Evolutionary conservation across 2,329 filamentous ascomycete genomes (phyloP).

Genomic region (Talaromyces sp.): DNA sequence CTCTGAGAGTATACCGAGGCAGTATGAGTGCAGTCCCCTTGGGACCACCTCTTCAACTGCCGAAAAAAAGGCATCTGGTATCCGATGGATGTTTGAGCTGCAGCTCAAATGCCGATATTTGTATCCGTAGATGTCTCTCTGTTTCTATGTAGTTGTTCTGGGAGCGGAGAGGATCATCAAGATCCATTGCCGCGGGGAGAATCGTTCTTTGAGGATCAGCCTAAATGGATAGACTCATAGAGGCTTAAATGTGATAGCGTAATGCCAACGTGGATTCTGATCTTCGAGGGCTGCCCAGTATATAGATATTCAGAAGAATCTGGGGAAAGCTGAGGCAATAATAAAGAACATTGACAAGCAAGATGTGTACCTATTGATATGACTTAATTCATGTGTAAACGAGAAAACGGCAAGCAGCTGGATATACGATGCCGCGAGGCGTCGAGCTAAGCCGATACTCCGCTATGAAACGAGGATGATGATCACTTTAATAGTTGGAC

Average conservation of each 20-base stretch:
- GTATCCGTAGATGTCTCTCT: background rate
- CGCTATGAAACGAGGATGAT: background rate
- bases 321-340: background rate
- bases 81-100: background rate
- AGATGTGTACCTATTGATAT: too few species aligned
- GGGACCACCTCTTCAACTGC: background rate
- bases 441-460: background rate
- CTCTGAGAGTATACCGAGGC: background rate
- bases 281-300: background rate
- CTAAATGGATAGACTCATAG: background rate
- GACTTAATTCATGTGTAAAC: too few species aligned
- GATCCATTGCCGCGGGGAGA: background rate
- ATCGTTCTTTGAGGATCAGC: background rate
- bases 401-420: background rate
- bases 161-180: background rate
- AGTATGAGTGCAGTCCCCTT: background rate
- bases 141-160: background rate
- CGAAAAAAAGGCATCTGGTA: too few species aligned
- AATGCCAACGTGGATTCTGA: background rate
- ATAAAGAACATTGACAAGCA: background rate
- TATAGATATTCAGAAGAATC: too few species aligned
- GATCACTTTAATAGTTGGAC: background rate
- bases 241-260: background rate
- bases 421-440: background rate
- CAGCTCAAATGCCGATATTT: constrained; percentile 6